Conservation (phyloP, 2,329 filamentous ascomycete species). For the Colletotrichum scovillei region DNA sequence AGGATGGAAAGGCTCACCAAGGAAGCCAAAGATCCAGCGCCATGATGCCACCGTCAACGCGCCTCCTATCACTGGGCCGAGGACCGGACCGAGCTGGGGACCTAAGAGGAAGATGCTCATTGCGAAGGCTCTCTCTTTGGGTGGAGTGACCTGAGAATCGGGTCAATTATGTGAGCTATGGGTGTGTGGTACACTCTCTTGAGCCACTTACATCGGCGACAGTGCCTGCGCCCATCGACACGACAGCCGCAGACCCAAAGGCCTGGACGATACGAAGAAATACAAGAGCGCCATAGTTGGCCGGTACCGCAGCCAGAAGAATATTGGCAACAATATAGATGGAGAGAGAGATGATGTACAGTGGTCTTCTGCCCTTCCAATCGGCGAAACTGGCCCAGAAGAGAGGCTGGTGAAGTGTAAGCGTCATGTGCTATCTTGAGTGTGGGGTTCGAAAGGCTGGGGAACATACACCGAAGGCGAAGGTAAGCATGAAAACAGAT, state of each 20-base stretch:
- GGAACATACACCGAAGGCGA: conserved; percentile 49
- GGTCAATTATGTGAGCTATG: neutral
- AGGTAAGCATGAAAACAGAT: conserved; percentile 56
- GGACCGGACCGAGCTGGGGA: conserved; percentile 55
- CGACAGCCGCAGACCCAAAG: conserved; percentile 54
- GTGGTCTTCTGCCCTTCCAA: conserved; percentile 49
- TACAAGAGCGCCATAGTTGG: conserved; percentile 50
- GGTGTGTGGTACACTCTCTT: neutral
- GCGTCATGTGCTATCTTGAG: neutral
- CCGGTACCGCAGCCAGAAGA: conserved; percentile 50
- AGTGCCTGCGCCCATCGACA: conserved; percentile 55
- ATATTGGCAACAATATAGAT: conserved; percentile 53
- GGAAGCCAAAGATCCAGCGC: conserved; percentile 58
- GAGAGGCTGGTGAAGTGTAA: conserved; percentile 45
- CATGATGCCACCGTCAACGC: conserved; percentile 49
- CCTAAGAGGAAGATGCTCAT: conserved; percentile 56
- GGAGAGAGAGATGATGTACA: conserved; percentile 53
- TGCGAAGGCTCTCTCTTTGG: conserved; percentile 48
- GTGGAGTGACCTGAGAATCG: conserved; percentile 45
- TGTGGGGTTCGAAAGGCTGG: neutral
- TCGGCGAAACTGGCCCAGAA: conserved; percentile 55
- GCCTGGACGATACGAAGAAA: conserved; percentile 54
- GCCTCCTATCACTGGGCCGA: conserved; percentile 56
- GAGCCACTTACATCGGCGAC: conserved; percentile 48
- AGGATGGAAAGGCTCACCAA: conserved; percentile 35